These are phyloP conservation scores for Geotrichum histeridarum DNA, from an alignment of 1,139 yeast genomes.

Conservation along the genomic window DNA sequence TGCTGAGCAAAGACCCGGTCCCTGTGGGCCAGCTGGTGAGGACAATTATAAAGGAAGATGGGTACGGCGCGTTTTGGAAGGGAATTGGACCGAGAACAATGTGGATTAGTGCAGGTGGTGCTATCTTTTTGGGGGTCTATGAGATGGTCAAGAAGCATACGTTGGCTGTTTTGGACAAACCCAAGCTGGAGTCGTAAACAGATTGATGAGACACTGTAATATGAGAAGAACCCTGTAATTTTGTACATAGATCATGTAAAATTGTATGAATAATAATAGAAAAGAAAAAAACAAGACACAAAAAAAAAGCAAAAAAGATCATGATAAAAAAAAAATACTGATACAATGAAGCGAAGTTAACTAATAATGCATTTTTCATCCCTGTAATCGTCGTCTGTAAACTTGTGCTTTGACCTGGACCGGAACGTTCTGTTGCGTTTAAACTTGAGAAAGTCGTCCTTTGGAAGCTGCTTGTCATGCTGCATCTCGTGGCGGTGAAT, in stretches of 20 bases:
- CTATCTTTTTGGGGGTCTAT: conserved; percentile 89
- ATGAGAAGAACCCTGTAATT: no score
- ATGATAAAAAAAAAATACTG: no score
- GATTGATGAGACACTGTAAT: no score
- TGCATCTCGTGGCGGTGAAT: neutral
- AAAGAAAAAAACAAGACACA: no score
- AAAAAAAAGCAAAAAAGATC: no score
- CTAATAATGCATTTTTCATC: neutral
- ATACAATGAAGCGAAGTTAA: neutral
- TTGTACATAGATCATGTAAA: neutral
- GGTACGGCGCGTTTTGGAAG: conserved; percentile 58
- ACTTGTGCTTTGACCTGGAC: no score
- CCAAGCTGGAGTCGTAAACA: neutral
- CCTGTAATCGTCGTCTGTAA: conserved; percentile 1
- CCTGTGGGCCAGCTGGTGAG: conserved; percentile 38
- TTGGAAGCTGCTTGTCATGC: neutral
- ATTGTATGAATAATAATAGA: neutral
- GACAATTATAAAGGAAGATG: conserved; percentile 57
- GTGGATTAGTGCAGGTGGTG: conserved; percentile 99
- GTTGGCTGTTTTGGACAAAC: conserved; percentile 3
- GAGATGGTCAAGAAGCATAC: conserved; percentile 54
- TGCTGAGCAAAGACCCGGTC: conserved; percentile 59
- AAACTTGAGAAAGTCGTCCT: neutral
- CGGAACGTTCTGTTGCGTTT: neutral
- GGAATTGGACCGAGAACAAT: conserved; percentile 93